Percentiles rank a stretch among this genome's conserved stretches.
phyloP scores from a whole-genome alignment of 176 grass and related monocot species.

The Paspalum vaginatum region DNA sequence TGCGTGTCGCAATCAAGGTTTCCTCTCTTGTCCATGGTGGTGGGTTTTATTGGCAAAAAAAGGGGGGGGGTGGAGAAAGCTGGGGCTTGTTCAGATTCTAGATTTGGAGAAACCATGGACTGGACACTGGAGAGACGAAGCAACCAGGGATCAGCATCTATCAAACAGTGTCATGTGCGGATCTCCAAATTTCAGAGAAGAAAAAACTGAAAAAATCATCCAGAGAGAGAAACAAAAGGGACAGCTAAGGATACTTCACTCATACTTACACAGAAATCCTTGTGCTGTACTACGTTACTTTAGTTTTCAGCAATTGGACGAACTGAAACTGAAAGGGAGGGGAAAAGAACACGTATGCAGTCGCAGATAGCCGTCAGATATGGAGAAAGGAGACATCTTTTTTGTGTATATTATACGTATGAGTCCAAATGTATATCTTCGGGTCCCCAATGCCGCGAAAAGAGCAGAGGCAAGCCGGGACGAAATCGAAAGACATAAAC shows the following conservation, averaged over 20 bases:
- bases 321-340: constrained; percentile 12
- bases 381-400: background rate
- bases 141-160: background rate
- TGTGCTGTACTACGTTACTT: too few species aligned
- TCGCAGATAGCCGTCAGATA: constrained; percentile 18
- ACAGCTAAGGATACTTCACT: constrained; percentile 6
- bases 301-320: background rate
- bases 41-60: background rate
- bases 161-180: background rate
- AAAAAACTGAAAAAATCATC: background rate
- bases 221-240: constrained; percentile 7
- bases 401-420: background rate
- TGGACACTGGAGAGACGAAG: background rate
- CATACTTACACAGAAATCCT: background rate
- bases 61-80: background rate
- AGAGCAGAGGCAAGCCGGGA: background rate
- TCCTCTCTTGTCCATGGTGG: background rate
- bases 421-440: background rate
- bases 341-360: background rate
- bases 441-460: constrained; percentile 29
- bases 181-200: background rate
- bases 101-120: background rate
- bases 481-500: background rate
- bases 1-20: constrained; percentile 21
- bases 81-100: background rate